Evolutionary conservation across 2,329 filamentous ascomycete species (phyloP).

Genomic region (Fragosphaeria purpurea): DNA sequence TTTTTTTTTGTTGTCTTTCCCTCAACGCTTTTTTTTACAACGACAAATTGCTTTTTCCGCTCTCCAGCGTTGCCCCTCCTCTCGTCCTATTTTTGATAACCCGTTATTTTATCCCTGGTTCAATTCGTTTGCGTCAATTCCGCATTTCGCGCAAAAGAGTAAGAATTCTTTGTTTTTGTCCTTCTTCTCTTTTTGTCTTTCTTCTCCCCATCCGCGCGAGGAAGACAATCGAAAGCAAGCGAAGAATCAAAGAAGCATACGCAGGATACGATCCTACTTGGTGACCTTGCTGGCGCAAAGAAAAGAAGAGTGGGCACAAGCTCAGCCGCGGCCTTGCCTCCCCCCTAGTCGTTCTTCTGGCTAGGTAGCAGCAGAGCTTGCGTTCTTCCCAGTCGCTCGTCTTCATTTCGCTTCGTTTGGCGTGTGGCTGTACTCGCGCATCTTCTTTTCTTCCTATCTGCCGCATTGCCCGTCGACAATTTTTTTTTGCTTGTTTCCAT

Average conservation of each 20-base stretch:
- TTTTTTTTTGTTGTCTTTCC: not conserved
- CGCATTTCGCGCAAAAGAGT: no score
- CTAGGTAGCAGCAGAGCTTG: constrained; percentile 1
- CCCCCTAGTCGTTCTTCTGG: not conserved
- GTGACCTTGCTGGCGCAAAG: not conserved
- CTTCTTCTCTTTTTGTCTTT: not conserved
- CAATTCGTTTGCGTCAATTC: no score
- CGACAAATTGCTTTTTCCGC: not conserved
- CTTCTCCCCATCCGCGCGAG: no score
- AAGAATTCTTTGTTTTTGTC: no score
- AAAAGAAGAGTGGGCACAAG: not conserved
- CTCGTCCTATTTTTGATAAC: not conserved
- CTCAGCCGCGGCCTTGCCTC: not conserved
- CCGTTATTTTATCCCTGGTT: no score
- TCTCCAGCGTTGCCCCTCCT: not conserved
- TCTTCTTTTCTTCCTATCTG: not conserved
- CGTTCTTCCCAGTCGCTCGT: not conserved
- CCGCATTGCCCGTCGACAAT: no score
- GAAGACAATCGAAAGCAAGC: no score
- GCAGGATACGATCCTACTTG: no score
- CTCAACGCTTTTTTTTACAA: not conserved
- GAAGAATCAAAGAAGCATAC: no score
- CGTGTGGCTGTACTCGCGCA: not conserved
- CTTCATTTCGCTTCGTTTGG: constrained; percentile 2
- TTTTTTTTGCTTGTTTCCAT: no score